Conservation (phyloP, 129 eudicot species). For the Sambucus nigra region DNA sequence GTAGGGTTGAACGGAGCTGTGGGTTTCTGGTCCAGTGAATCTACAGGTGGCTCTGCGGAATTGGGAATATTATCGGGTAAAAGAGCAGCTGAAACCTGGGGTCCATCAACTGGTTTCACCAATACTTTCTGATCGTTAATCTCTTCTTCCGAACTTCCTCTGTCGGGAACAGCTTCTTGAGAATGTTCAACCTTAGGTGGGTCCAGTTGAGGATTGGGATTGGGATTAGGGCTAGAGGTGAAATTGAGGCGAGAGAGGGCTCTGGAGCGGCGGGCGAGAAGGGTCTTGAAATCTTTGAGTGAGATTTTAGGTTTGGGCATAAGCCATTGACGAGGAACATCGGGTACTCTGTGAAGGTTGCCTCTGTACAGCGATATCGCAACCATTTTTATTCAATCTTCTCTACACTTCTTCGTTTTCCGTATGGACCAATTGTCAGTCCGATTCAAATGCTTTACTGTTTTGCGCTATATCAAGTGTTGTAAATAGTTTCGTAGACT, state of each 20-base stretch:
- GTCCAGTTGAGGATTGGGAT: background rate
- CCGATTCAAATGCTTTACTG: too few relatives aligned
- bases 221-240: constrained; percentile 23
- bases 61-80: constrained; percentile 1
- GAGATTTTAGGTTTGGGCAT: constrained; percentile 53
- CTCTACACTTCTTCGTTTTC: constrained; percentile 3
- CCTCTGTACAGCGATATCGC: constrained; percentile 81
- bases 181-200: background rate
- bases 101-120: constrained; percentile 15
- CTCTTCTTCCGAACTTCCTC: constrained; percentile 17
- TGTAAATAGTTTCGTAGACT: too few relatives aligned
- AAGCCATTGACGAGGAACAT: constrained; percentile 64
- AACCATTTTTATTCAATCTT: constrained; percentile 44
- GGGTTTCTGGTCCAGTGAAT: constrained; percentile 9
- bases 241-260: constrained; percentile 69
- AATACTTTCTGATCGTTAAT: constrained; percentile 2
- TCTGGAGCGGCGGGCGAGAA: constrained; percentile 61
- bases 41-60: background rate
- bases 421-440: too few relatives aligned
- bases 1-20: constrained; percentile 11
- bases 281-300: constrained; percentile 50
- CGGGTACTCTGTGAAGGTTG: constrained; percentile 65
- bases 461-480: too few relatives aligned
- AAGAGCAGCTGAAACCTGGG: constrained; percentile 7
- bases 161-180: constrained; percentile 6